phyloP scores from a whole-genome alignment of 345 rosid genomes.

The Lumnitzera racemosa region DNA sequence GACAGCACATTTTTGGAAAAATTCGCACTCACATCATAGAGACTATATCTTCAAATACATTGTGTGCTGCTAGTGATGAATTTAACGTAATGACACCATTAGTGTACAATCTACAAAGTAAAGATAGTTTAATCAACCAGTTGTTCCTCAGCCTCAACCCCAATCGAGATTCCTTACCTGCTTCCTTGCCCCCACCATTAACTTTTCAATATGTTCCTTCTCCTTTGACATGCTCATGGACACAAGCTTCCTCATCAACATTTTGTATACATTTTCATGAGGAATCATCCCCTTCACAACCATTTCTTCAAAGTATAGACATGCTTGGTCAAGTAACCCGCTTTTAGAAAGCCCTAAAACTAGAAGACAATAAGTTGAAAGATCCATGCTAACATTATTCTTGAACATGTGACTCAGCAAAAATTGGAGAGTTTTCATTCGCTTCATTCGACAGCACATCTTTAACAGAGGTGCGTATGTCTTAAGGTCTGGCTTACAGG shows the following conservation, averaged over 20 bases:
- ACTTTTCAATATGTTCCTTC: constrained; percentile 37
- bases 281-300: constrained; percentile 64
- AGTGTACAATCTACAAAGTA: no score
- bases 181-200: constrained; percentile 25
- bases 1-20: no score
- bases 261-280: constrained; percentile 32
- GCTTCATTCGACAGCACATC: constrained; percentile 64
- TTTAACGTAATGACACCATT: no score
- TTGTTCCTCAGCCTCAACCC: no score
- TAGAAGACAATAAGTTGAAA: constrained; percentile 47
- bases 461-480: constrained; percentile 64
- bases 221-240: constrained; percentile 34
- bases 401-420: constrained; percentile 61
- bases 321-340: constrained; percentile 56
- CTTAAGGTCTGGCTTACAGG: constrained; percentile 47
- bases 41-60: no score
- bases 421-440: constrained; percentile 54
- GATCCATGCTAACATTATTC: constrained; percentile 54
- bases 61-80: no score
- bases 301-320: constrained; percentile 58
- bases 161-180: no score
- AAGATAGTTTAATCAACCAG: no score
- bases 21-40: no score
- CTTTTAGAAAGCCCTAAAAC: constrained; percentile 46
- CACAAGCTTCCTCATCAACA: constrained; percentile 49